Evolutionary conservation across 306 rosid species (phyloP).

Genomic region (Alnus rubra): DNA sequence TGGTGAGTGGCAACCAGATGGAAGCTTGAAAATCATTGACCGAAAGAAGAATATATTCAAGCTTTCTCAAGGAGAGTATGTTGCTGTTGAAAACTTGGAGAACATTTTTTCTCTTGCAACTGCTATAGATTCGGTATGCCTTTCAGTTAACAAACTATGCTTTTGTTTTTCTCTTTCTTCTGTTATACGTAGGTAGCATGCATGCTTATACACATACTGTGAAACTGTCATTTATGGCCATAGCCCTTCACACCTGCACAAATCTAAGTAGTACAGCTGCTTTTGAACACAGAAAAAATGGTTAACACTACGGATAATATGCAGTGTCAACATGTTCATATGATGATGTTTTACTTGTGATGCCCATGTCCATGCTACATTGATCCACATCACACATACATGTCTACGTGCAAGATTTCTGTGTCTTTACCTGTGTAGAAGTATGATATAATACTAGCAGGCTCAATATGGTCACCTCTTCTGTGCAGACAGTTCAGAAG

Average conservation of each 20-base stretch:
- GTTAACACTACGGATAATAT: not conserved
- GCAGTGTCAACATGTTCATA: not conserved
- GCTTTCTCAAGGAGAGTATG: slow-evolving; percentile 99
- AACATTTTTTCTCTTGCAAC: slow-evolving; percentile 70
- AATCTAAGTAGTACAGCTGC: not conserved
- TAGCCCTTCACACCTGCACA: not conserved
- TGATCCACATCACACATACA: not conserved
- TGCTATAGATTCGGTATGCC: slow-evolving; percentile 70
- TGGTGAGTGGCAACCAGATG: slow-evolving; percentile 96
- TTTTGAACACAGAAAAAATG: not conserved
- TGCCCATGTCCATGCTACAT: not conserved
- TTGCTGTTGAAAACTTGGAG: slow-evolving; percentile 97
- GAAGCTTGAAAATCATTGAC: slow-evolving; percentile 95
- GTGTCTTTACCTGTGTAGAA: not conserved
- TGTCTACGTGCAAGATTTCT: slow-evolving; percentile 17
- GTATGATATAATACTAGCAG: not conserved
- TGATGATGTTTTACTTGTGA: not conserved
- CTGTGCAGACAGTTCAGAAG: slow-evolving; percentile 18
- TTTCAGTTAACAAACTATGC: not conserved
- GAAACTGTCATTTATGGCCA: not conserved
- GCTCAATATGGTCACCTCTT: slow-evolving; percentile 8
- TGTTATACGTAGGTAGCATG: not conserved
- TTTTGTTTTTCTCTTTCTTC: not conserved
- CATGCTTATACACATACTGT: not conserved
- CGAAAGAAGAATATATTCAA: slow-evolving; percentile 97